These are phyloP conservation scores for Backusella westeae DNA, from an alignment of 192 early-diverging fungal genomes.

Conservation along the genomic window DNA sequence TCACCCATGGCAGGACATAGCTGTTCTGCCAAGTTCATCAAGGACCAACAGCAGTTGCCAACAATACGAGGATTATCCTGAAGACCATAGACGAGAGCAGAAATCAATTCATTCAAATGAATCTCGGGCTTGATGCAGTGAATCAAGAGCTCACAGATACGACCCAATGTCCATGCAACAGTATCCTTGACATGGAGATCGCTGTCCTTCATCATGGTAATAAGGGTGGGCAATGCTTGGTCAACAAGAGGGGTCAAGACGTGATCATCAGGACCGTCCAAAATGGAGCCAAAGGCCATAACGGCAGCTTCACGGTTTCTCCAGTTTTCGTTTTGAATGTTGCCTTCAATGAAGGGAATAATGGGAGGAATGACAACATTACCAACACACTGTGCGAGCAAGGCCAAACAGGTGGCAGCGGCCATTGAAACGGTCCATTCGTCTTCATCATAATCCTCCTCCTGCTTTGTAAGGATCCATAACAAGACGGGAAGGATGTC, in stretches of 20 bases:
- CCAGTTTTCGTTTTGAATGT: constrained; percentile 89
- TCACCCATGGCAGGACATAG: constrained; percentile 55
- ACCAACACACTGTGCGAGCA: constrained; percentile 82
- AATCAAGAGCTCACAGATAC: constrained; percentile 82
- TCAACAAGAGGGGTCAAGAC: constrained; percentile 69
- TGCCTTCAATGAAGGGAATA: constrained; percentile 84
- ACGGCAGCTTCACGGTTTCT: constrained; percentile 93
- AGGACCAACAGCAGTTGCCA: constrained; percentile 93
- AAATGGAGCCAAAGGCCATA: constrained; percentile 98
- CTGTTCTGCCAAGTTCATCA: constrained; percentile 93
- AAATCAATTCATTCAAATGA: constrained; percentile 68
- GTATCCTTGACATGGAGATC: constrained; percentile 93
- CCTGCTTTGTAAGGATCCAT: constrained; percentile 90
- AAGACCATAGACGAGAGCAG: constrained; percentile 80
- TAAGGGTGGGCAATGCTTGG: constrained; percentile 85
- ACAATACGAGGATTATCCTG: constrained; percentile 87
- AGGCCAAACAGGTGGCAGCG: constrained; percentile 89
- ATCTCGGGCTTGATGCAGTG: constrained; percentile 73
- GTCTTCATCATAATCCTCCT: constrained; percentile 98
- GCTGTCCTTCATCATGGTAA: constrained; percentile 87
- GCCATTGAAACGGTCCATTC: constrained; percentile 99
- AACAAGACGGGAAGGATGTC: constrained; percentile 87
- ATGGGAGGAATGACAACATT: constrained; percentile 80
- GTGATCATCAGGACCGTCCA: constrained; percentile 81
- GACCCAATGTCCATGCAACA: constrained; percentile 97